These are phyloP conservation scores for Parietaria judaica DNA, from an alignment of 306 rosid genomes.

Conservation along the genomic window DNA sequence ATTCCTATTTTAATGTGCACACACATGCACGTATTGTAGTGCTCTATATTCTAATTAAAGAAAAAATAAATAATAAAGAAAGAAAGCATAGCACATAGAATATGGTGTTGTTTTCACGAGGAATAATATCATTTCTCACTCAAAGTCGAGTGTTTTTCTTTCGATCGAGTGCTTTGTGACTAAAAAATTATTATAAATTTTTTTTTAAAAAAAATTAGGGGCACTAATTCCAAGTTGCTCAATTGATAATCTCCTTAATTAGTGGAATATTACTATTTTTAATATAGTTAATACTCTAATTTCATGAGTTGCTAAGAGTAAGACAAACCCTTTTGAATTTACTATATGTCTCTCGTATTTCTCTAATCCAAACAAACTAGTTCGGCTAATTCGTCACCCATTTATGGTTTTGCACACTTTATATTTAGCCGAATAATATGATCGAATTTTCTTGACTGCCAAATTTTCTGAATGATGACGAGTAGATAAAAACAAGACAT, in stretches of 20 bases:
- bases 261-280: conserved; percentile 1
- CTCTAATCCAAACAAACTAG: conserved; percentile 8
- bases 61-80: background rate
- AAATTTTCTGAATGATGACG: conserved; percentile 15
- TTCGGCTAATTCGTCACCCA: conserved; percentile 11
- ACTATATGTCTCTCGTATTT: background rate
- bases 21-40: background rate
- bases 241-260: conserved; percentile 11
- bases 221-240: conserved; percentile 22
- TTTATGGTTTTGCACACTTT: background rate
- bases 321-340: background rate
- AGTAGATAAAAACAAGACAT: conserved; percentile 7
- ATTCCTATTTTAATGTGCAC: conserved; percentile 3
- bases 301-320: background rate
- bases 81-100: background rate
- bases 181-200: too few relatives aligned
- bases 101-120: conserved; percentile 14
- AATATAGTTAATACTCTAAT: background rate
- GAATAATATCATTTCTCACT: background rate
- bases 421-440: background rate
- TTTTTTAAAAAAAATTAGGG: conserved; percentile 5
- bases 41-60: conserved; percentile 4
- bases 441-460: conserved; percentile 1
- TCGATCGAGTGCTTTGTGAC: conserved; percentile 21
- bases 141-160: background rate